Evolutionary conservation across 441 rosid genomes (phyloP), one percentile per base, ranked within the genome.

Genomic region (Gossypium davidsonii): DNA sequence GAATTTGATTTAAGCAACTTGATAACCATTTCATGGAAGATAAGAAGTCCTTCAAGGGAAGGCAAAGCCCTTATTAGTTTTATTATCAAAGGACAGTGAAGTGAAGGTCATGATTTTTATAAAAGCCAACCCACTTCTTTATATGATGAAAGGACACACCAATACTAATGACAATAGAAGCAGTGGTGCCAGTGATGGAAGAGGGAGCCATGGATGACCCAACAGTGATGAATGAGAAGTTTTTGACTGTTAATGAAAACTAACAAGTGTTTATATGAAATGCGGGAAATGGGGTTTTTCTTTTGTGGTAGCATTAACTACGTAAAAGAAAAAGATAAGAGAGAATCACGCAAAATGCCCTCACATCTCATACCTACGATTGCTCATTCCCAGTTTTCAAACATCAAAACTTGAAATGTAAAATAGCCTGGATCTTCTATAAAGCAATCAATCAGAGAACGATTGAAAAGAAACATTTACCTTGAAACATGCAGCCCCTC

Each of bases 281-380:
- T 6, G 39, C 39, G 39, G 39, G 39, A 34, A 34, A 34, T 34
- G 39, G 9, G 8, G 2, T 34, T 34, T 34, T 34, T 34, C 9
- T 34, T 34, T 34, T 34, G 2, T 6, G n/a, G 25, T 18, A 31
- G 21, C 66, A 61, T 37, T 3, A 63, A 62, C 7, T 31, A 31
- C 37, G 7, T 31, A 5, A 51, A 18, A 26, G 8, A 20, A 14
- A 9, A 4, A 31, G 26, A 10, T 6, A 26, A 6, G 3, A 6
- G 1, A 42, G 12, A 65, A 44, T 21, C 12, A 21, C 4, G 34
- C 17, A 60, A 60, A 5, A 21, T 44, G 31, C 48, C 69, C 49
- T 61, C 68, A 48, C 60, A 72, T 72, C 59, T 56, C 68, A 72
- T 57, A 59, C 46, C 37, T 59, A 39, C 44, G 39, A 42, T n/a